Evolutionary conservation across 164 flowering plant genomes (phyloP), one percentile per base, ranked within the genome.

Genomic region (Protea cynaroides): DNA sequence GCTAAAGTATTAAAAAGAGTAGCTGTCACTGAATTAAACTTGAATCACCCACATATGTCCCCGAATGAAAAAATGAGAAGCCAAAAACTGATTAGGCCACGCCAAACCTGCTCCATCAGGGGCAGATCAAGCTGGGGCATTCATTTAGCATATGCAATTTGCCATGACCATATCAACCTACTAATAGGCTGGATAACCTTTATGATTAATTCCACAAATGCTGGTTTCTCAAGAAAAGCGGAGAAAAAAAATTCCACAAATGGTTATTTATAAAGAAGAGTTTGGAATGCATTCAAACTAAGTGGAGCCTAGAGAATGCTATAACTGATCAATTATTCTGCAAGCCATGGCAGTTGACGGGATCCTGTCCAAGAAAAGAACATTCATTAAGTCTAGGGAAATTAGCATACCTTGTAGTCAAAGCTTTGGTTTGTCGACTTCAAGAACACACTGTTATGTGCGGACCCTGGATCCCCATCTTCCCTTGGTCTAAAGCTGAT

Each of bases 391-490:
- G 62, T 8, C 57, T 11, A 4, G 23, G 13, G 19, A 47, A 46
- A 24, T 25, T 21, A n/a, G 34, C 40, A 3, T 72, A 92, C 99
- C 97, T 95, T 88, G 81, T 81, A 86, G 53, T 92, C 85, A 77
- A 92, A 95, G 52, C 19, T 65, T 80, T 92, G 97, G 25, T 71
- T 68, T 19, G 89, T 84, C 54, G 89, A 72, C 23, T 82, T 81
- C 38, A 91, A 78, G 54, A 62, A 58, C 61, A 89, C 68, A 57
- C 37, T 65, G 62, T 62, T 61, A 72, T 69, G 44, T 25, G 78
- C 46, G 61, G 88, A 78, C 8, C 57, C 72, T 43, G 24, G 59
- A 59, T 71, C 75, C 53, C 52, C 71, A 25, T 70, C 76, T 64
- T 57, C 64, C 58, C 70, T 74, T 44, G 82, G 82, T 67, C 81